Evolutionary conservation across 176 grass and related monocot genomes (phyloP), one percentile per base, ranked within the genome.

Genomic region (Metroxylon sagu): DNA sequence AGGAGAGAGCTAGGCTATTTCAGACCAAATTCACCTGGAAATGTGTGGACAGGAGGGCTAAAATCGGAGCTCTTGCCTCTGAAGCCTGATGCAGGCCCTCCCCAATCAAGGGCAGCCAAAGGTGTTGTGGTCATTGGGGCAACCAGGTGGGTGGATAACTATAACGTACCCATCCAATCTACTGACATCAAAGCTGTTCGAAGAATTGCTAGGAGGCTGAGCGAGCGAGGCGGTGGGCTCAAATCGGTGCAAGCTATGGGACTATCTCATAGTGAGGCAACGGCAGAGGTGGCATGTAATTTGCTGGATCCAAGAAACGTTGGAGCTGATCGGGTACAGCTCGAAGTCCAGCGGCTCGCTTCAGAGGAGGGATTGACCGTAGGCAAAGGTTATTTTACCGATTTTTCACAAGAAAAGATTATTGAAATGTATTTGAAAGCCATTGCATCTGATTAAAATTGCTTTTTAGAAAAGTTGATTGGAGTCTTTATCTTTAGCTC

Each of bases 1-100:
- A 80, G 86, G 65, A 72, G 86, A 62, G 80, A 90, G 29, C 78
- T 96, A 2, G 80, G 71, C 57, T 96, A 96, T 77, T 96, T 90
- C 86, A 78, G 29, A 56, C 72, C 91, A 57, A 87, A 73, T 68
- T 84, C 77, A 14, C 49, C 76, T 15, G 72, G 72, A 39, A 29
- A 57, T 18, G 75, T 77, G 39, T 90, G 83, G 92, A 50, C n/a
- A 8, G 78, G 92, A 25, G 57, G 73, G 25, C 64, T 71, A 39
- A 65, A 25, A 14, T 8, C 49, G 2, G 29, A 60, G 6, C 8
- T 66, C 0, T 72, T 84, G 18, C 54, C 53, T 6, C 27, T 82
- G 56, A 48, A 56, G 14, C 86, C 91, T 0, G 83, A 96, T 61
- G 71, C 62, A 19, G 91, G 91, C 0, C 86, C 86, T 0, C 26